Conservation (phyloP, 192 early-diverging fungal species). For the Irineochytrium annulatum region DNA sequence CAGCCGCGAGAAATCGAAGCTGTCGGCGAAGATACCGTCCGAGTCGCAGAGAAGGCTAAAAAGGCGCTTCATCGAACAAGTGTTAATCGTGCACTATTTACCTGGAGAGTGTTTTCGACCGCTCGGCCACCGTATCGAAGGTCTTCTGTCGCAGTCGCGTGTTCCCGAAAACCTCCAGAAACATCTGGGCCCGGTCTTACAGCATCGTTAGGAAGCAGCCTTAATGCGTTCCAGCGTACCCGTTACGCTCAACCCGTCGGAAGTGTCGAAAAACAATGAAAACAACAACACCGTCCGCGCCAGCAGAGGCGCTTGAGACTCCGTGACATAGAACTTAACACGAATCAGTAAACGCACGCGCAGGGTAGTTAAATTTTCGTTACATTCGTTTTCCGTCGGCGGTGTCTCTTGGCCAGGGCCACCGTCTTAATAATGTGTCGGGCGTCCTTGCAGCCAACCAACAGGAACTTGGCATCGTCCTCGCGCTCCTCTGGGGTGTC, state of each 20-base stretch:
- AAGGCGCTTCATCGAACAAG: conserved; percentile 9
- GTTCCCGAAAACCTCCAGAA: conserved; percentile 56
- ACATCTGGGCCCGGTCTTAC: conserved; percentile 40
- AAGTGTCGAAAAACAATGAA: conserved; percentile 28
- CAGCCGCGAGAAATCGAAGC: conserved; percentile 39
- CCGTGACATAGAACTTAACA: conserved; percentile 48
- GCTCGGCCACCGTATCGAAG: conserved; percentile 16
- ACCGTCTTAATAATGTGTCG: conserved; percentile 51
- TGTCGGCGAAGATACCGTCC: conserved; percentile 23
- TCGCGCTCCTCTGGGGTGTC: neutral
- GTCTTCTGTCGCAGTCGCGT: conserved; percentile 40
- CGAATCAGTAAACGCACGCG: neutral
- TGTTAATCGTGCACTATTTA: conserved; percentile 11
- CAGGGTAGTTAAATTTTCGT: conserved; percentile 18
- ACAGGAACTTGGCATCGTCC: conserved; percentile 27
- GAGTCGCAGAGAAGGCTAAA: conserved; percentile 32
- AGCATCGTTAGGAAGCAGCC: conserved; percentile 4
- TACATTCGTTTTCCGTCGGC: conserved; percentile 27
- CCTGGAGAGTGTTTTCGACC: conserved; percentile 30
- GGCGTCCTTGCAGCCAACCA: conserved; percentile 41
- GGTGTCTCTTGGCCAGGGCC: no score
- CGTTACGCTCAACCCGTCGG: conserved; percentile 22
- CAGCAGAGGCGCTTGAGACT: conserved; percentile 42
- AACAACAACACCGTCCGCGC: conserved; percentile 47
- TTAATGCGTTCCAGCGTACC: conserved; percentile 15